Percentiles rank a stretch among this genome's conserved stretches.
phyloP scores from a whole-genome alignment of 805 yeast species.

The Diddensiella transvaalensis region DNA sequence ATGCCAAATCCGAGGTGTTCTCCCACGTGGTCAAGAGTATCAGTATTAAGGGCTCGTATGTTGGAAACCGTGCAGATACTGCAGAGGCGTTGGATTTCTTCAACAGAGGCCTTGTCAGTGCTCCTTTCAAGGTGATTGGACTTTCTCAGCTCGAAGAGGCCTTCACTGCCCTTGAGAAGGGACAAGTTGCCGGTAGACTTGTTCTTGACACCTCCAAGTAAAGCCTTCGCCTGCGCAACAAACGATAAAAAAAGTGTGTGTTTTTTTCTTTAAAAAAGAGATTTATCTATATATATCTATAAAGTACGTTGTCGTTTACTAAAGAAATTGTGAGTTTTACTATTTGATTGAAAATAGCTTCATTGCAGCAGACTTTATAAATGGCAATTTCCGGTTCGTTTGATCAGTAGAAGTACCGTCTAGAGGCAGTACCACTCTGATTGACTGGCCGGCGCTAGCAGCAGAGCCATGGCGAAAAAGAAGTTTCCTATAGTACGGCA shows the following conservation, averaged over 20 bases:
- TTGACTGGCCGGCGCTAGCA: too few species aligned
- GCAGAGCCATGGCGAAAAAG: too few species aligned
- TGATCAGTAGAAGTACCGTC: too few species aligned
- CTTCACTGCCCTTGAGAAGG: constrained; percentile 75
- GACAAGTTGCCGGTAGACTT: constrained; percentile 82
- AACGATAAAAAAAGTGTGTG: background rate
- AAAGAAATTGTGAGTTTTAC: too few species aligned
- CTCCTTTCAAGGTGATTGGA: constrained; percentile 74
- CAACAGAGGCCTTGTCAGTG: constrained; percentile 63
- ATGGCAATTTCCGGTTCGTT: background rate
- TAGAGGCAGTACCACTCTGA: too few species aligned
- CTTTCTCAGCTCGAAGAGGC: constrained; percentile 66
- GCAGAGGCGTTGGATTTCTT: constrained; percentile 77
- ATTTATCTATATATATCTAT: background rate
- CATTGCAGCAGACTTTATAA: background rate
- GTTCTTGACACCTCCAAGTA: constrained; percentile 75
- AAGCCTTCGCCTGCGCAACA: constrained; percentile 21
- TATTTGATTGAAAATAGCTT: background rate
- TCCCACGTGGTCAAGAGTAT: constrained; percentile 69
- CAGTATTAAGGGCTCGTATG: constrained; percentile 76
- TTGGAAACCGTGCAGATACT: constrained; percentile 86
- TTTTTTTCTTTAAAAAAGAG: too few species aligned
- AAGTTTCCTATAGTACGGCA: too few species aligned
- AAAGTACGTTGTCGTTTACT: too few species aligned
- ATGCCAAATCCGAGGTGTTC: constrained; percentile 66